Base-by-base conservation (phyloP, 192 early-diverging fungal genomes). In the Gorgonomyces haynaldii region DNA sequence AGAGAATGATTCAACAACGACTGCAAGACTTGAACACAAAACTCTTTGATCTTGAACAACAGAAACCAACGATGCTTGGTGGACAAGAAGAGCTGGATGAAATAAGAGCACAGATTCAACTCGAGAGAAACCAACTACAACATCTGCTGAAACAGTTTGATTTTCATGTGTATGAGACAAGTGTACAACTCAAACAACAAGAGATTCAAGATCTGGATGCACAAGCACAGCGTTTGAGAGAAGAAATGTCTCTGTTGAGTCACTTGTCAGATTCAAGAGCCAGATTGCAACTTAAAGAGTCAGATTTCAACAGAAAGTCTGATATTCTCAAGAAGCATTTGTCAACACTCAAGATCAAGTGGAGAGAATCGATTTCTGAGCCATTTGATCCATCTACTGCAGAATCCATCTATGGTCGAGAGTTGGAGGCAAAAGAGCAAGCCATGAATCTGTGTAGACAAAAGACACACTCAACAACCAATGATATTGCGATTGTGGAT, bases 221-320 rank as follows among this genome's bases (percentile, higher is more conserved):
- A 0, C 42, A 61, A 20, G 45, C 73, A 12, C 52, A 37, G 9
- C 37, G 40, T 12, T 44, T 79, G 2, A 66, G 63, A 34, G 45
- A 74, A 0, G 81, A 87, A 62, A 77, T 84, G 3, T 30, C 62
- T 45, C 17, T 55, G 39, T 65, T 82, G 42, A 85, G 68, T 55
- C 52, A 55, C 54, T 76, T 81, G 42, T 68, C 66, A 0, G 81
- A 84, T 26, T 72, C 68, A 0, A 65, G 79, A 0, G 83, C 84
- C 5, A 64, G 67, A 35, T 54, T 90, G 32, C 55, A 64, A 0
- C 37, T 84, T 9, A 73, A 77, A 37, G 61, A 66, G 48, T 48
- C 57, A 13, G 81, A 85, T 20, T 44, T 62, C 9, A 60, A 76
- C 29, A 41, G 53, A 16, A 67, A 61, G 39, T 32, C 55, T 26